A percentile compares a stretch with the other conserved stretches of the same genome.
phyloP scores from a whole-genome alignment of 164 flowering plant genomes.

The Dillenia turbinata region DNA sequence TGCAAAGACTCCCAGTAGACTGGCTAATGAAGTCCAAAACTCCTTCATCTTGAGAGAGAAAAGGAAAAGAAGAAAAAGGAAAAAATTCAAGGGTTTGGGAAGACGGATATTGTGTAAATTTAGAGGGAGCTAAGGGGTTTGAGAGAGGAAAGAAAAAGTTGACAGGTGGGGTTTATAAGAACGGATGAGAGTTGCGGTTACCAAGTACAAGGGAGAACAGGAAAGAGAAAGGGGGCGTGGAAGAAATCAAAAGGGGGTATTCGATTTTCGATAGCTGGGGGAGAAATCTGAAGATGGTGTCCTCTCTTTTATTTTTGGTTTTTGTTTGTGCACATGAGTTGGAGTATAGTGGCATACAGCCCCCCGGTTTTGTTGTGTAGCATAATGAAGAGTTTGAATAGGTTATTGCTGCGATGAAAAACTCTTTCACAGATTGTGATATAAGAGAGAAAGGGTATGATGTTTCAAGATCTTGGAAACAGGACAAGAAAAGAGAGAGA shows the following conservation, averaged over 20 bases:
- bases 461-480: constrained; percentile 14
- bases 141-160: no score
- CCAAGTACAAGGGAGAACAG: no score
- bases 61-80: constrained; percentile 5
- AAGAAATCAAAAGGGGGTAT: constrained; percentile 12
- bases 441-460: constrained; percentile 6
- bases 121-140: no score
- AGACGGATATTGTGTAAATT: background rate
- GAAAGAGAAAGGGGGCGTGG: no score
- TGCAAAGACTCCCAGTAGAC: constrained; percentile 68
- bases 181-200: no score
- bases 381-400: constrained; percentile 15
- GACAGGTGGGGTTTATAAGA: no score
- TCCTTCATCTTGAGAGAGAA: constrained; percentile 47
- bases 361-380: constrained; percentile 9
- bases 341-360: no score
- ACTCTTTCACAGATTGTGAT: constrained; percentile 6
- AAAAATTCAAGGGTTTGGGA: constrained; percentile 8
- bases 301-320: constrained; percentile 4
- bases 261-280: constrained; percentile 9
- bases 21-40: constrained; percentile 67
- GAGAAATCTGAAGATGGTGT: constrained; percentile 14
- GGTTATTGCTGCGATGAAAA: constrained; percentile 1
- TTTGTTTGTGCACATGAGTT: background rate
- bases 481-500: constrained; percentile 9